A percentile compares a stretch with the other conserved stretches of the same genome.
phyloP scores from a whole-genome alignment of 208 protist species.

The Naegleria lovaniensis region DNA sequence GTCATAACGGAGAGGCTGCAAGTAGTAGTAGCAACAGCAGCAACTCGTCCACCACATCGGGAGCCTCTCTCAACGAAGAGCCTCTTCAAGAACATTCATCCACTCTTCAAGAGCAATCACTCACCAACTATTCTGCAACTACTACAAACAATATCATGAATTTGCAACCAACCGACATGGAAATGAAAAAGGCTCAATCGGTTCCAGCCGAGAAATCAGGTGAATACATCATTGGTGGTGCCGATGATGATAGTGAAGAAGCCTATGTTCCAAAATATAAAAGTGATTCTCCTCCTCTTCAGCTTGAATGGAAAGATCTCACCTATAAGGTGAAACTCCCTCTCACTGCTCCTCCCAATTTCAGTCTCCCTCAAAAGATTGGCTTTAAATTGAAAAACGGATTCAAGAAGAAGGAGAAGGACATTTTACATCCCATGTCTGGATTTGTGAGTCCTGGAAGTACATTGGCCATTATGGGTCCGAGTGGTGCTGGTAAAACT shows the following conservation, averaged over 20 bases:
- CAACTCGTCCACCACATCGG: too few relatives aligned
- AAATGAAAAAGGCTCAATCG: too few relatives aligned
- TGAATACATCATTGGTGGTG: neutral
- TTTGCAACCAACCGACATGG: too few relatives aligned
- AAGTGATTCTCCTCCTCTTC: conserved; percentile 1
- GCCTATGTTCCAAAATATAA: neutral
- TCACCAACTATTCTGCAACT: too few relatives aligned
- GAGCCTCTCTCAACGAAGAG: too few relatives aligned
- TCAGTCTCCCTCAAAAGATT: neutral
- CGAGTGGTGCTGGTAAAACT: conserved; percentile 9
- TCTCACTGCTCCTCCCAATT: neutral
- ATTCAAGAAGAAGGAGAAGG: neutral
- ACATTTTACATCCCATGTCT: neutral
- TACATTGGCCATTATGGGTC: conserved; percentile 16
- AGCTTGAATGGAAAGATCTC: conserved; percentile 13
- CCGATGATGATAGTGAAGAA: neutral
- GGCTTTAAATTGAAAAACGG: neutral
- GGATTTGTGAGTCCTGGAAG: neutral
- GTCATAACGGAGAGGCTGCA: too few relatives aligned
- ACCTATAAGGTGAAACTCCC: neutral
- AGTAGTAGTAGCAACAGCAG: too few relatives aligned
- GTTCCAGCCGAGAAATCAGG: neutral
- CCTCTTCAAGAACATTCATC: too few relatives aligned
- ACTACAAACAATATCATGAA: too few relatives aligned
- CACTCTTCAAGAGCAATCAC: too few relatives aligned